Evolutionary conservation across 2,329 filamentous ascomycete species (phyloP), one percentile per base, ranked within the genome.

Genomic region (Aspergillus amoenus): DNA sequence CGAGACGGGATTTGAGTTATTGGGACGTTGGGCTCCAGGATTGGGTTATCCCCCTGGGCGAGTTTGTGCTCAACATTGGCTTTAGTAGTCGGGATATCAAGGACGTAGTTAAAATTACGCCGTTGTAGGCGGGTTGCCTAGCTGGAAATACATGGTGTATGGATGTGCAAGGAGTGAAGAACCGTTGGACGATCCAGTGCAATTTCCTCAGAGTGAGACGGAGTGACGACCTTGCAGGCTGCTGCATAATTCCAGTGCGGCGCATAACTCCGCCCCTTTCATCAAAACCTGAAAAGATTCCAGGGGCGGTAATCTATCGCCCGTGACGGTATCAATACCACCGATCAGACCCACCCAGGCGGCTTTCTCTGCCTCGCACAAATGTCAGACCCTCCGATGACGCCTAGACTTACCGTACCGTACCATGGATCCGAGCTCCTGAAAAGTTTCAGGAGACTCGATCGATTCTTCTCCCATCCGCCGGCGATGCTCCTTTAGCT

Each of bases 1-100:
- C 62, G 22, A 62, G 73, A 7, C 63, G 70, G 37, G 73, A 75
- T 61, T 41, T 75, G 11, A 74, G 70, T 27, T 70, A 69, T 41
- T 76, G 73, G 73, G 71, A 74, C 64, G 68, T 68, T 2, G 56
- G 40, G 11, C 59, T 59, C 7, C 72, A 75, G 63, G 64, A 72
- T 44, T 76, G 73, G 73, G 64, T 69, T 42, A 61, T 72, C 59
- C 66, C 59, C 4, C 22, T 45, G 12, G 66, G 68, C 6, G 57
- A 32, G 5, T 68, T 67, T 27, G 44, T 30, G 27, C 27, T 30
- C 9, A 30, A 30, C 9, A 30, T 30, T 30, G 27, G 27, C 9
- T 30, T 30, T 11, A 11, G 27, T 30, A 24, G 24, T 7, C 24
- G 27, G 9, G 27, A 30, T 30, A 30, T 30, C 27, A 30, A 30